Evolutionary conservation across 108 stramenopile genomes (phyloP).

Genomic region (Fistulifera pelliculosa): DNA sequence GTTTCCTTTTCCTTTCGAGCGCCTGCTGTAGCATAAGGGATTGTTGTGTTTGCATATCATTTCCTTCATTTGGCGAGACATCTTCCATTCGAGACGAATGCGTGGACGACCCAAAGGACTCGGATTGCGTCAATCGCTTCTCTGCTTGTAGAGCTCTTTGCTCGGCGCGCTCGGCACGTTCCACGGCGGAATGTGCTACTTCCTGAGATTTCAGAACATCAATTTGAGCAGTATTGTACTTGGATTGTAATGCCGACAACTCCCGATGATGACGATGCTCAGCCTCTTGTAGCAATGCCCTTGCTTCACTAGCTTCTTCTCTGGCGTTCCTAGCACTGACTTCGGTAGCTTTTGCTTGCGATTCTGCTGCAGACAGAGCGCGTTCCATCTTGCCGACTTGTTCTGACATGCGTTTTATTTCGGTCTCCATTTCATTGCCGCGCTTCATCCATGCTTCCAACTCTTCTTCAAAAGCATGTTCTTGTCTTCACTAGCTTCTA

Average conservation of each 20-base stretch:
- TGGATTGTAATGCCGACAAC: conserved; percentile 3
- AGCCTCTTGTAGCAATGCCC: conserved; percentile 18
- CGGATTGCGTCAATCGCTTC: not conserved
- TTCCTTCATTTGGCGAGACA: not conserved
- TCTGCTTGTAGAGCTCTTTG: conserved; percentile 5
- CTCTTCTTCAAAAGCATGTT: conserved; percentile 24
- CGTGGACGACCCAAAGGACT: too few species aligned
- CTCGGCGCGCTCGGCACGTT: conserved; percentile 1
- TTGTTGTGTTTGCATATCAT: conserved; percentile 18
- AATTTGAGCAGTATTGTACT: conserved; percentile 10
- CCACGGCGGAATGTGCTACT: conserved; percentile 11
- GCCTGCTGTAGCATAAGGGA: conserved; percentile 23
- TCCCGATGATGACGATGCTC: conserved; percentile 1
- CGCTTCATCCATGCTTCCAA: conserved; percentile 17
- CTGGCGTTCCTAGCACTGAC: conserved; percentile 11
- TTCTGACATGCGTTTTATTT: conserved; percentile 13
- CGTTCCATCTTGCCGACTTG: conserved; percentile 23
- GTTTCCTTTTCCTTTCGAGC: conserved; percentile 17
- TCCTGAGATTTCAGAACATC: not conserved
- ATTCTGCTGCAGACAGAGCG: not conserved
- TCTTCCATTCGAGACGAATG: conserved; percentile 4
- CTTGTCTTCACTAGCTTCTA: conserved; percentile 10
- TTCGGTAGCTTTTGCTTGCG: not conserved
- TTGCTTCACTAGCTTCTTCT: conserved; percentile 18
- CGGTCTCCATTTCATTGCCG: conserved; percentile 6